phyloP scores from a whole-genome alignment of 139 green algal genomes.

The Mesotaenium endlicherianum region DNA sequence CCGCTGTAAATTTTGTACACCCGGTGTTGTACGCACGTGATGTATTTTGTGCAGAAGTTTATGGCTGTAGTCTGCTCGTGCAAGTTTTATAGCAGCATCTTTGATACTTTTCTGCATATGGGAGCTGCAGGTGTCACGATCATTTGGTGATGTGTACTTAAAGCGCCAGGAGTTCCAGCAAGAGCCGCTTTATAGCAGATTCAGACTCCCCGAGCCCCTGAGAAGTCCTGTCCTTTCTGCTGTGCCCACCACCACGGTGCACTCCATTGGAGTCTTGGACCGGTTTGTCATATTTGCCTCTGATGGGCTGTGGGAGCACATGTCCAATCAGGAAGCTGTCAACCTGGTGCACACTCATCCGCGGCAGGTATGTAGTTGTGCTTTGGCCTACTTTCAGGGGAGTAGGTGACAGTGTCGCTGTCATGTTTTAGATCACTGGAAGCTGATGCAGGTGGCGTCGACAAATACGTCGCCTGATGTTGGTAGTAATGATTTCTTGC shows the following conservation, averaged over 20 bases:
- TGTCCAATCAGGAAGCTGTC: constrained; percentile 23
- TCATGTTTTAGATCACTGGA: too few relatives aligned
- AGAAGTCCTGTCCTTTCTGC: background rate
- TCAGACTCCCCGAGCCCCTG: constrained; percentile 8
- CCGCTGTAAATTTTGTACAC: too few relatives aligned
- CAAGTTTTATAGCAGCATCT: too few relatives aligned
- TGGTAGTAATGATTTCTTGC: too few relatives aligned
- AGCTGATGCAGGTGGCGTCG: too few relatives aligned
- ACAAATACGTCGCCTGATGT: too few relatives aligned
- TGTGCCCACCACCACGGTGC: constrained; percentile 5
- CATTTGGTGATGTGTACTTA: constrained; percentile 27
- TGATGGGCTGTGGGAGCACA: constrained; percentile 28
- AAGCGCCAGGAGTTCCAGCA: constrained; percentile 31
- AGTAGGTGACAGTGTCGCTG: too few relatives aligned
- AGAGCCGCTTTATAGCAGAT: background rate
- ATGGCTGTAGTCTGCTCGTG: too few relatives aligned
- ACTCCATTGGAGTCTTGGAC: background rate
- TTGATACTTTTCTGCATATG: too few relatives aligned
- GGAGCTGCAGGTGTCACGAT: constrained; percentile 14
- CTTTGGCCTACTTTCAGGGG: too few relatives aligned
- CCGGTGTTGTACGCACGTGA: too few relatives aligned
- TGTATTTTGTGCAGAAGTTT: too few relatives aligned
- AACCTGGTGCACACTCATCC: background rate
- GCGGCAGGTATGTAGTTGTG: background rate
- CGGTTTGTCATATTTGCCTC: constrained; percentile 27